phyloP scores from a whole-genome alignment of 805 yeast genomes.

The Starmera caribaea region DNA sequence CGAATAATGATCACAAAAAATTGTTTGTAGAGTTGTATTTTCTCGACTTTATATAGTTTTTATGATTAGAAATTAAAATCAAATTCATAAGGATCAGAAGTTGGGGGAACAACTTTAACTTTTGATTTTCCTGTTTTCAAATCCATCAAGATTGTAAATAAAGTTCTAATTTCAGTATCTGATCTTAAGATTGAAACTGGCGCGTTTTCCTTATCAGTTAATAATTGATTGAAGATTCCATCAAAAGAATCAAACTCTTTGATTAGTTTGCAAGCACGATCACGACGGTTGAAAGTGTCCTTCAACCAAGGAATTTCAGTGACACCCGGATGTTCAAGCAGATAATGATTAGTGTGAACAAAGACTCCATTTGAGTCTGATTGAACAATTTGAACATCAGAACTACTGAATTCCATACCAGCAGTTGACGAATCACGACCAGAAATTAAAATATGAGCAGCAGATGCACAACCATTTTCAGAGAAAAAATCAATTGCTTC shows the following conservation, averaged over 20 bases:
- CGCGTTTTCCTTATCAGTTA: not conserved
- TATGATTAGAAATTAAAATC: not conserved
- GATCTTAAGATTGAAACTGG: not conserved
- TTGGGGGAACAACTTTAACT: not conserved
- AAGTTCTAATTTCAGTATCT: not conserved
- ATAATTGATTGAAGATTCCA: not conserved
- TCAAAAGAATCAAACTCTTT: not conserved
- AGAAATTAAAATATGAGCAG: constrained; percentile 16
- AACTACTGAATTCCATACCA: not conserved
- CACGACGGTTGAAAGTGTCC: not conserved
- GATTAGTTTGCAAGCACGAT: not conserved
- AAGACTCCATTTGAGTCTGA: not conserved
- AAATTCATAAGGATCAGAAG: not conserved
- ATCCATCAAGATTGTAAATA: not conserved
- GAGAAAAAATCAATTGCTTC: constrained; percentile 8
- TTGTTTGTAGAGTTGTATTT: too few species aligned
- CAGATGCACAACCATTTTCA: constrained; percentile 14
- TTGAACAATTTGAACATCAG: not conserved
- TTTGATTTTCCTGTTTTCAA: not conserved
- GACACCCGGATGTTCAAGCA: not conserved
- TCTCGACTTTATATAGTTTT: too few species aligned
- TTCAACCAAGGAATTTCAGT: not conserved
- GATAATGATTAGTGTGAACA: constrained; percentile 1
- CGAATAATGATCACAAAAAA: not conserved
- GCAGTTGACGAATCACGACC: constrained; percentile 9